phyloP scores from a whole-genome alignment of 257 asterid genomes.

The Knoxia roxburghii region DNA sequence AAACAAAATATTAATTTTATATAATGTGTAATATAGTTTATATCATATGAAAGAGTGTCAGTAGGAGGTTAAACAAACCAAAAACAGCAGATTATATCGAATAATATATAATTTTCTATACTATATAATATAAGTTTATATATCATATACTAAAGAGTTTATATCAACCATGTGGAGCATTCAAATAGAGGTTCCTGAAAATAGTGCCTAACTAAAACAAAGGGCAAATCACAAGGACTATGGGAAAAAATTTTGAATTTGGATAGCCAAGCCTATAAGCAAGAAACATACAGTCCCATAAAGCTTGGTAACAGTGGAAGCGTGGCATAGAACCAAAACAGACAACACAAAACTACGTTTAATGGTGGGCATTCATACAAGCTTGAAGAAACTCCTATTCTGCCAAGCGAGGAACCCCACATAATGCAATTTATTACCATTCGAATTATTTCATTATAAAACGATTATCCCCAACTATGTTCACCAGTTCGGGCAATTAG shows the following conservation, averaged over 20 bases:
- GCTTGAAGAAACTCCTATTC: no score
- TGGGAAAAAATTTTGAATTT: neutral
- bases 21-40: no score
- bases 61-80: no score
- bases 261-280: neutral
- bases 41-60: no score
- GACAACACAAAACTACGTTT: conserved; percentile 2
- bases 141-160: no score
- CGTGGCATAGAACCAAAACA: conserved; percentile 60
- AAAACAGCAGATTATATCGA: no score
- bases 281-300: conserved; percentile 77
- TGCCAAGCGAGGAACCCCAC: neutral
- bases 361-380: conserved; percentile 6
- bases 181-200: neutral
- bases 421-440: neutral
- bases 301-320: conserved; percentile 88
- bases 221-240: neutral
- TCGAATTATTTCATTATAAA: neutral
- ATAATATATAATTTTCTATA: no score
- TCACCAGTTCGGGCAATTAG: neutral
- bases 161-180: neutral
- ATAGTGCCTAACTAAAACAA: neutral
- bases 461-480: neutral
- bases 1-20: no score
- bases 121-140: no score